These are phyloP conservation scores for Dactylonectria estremocensis DNA, from an alignment of 2,329 filamentous ascomycete genomes.

Conservation along the genomic window DNA sequence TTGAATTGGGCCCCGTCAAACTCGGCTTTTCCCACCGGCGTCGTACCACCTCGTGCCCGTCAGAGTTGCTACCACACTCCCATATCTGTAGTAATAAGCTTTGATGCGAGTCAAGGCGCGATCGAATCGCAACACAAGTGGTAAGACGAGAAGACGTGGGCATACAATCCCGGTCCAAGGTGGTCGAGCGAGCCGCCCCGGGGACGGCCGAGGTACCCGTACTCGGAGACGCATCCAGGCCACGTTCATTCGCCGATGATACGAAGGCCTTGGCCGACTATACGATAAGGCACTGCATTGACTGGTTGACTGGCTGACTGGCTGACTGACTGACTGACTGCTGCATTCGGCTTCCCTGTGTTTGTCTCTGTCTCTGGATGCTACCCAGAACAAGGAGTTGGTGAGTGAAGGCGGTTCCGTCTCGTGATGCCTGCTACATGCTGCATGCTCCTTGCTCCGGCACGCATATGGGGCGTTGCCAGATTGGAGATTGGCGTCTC, in stretches of 20 bases:
- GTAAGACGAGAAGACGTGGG: neutral
- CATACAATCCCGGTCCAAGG: neutral
- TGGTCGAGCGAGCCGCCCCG: neutral
- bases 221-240: too few relatives aligned
- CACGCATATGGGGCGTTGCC: neutral
- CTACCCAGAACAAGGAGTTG: neutral
- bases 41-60: conserved; percentile 13
- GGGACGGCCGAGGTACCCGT: neutral
- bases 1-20: neutral
- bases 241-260: too few relatives aligned
- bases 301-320: too few relatives aligned
- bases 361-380: too few relatives aligned
- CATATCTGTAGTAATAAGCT: neutral
- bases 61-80: neutral
- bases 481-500: conserved; percentile 13
- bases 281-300: too few relatives aligned
- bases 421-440: neutral
- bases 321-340: too few relatives aligned
- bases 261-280: too few relatives aligned
- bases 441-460: neutral
- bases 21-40: neutral
- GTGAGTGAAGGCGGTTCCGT: neutral
- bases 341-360: too few relatives aligned
- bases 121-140: neutral
- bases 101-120: neutral